Evolutionary conservation across 495 filamentous ascomycete genomes (phyloP), one percentile per base, ranked within the genome.

Genomic region (Lasiosphaeria ovina): DNA sequence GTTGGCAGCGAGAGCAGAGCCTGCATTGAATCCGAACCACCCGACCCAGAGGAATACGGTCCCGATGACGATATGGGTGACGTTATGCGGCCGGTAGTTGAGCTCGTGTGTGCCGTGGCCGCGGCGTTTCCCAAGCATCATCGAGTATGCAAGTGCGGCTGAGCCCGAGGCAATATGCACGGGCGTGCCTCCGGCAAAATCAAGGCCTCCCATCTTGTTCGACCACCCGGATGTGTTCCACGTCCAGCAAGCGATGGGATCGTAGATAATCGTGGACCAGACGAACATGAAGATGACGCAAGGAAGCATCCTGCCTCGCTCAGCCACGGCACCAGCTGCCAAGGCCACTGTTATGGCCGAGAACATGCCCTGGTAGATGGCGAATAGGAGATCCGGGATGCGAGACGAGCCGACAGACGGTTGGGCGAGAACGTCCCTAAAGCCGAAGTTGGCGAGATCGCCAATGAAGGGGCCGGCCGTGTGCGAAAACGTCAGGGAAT

Each of bases 11-110:
- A 96, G 79, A 10, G 93, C 93, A 16, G 88, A 91, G 59, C 93
- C 93, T 48, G 90, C 93, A 67, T 98, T 98, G 84, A 98, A 98
- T 44, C 93, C 93, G 67, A 97, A 97, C 93, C 93, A 98, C 16
- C 93, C 93, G 40, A 97, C 91, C 93, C 93, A 98, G 44, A 98
- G 86, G 78, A 98, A 97, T 54, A 98, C 91, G 9, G 93, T 97
- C 3, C 93, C 93, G 51, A 98, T 88, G 44, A 97, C 92, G 61
- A 98, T 92, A 70, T 95, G 91, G 10, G 92, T 95, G 38, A 98
- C 93, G 66, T 97, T 97, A 78, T 98, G 93, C 7, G 93, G 93
- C 54, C 93, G 90, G 74, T 95, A 98, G 76, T 97, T 96, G 57
- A 98, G 78, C 73, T 93, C 89, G 65, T 95, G 91, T 10, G 90